Base-by-base conservation (phyloP, 1,284 basidiomycete genomes). In the Leccinum fallax region DNA sequence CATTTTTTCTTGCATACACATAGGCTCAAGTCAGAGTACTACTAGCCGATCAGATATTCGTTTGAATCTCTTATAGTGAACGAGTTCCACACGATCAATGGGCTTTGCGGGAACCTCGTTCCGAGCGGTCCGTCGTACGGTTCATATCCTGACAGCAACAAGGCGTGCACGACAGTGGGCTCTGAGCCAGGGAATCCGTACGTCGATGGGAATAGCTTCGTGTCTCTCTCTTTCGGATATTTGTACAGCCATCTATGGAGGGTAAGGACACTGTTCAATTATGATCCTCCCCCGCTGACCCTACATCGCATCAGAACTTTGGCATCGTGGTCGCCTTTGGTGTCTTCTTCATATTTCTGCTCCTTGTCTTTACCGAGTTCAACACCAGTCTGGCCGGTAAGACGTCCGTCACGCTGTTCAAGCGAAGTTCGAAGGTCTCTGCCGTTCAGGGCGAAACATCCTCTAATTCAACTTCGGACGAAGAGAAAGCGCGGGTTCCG, bases 191-290 rank as follows among this genome's bases (percentile, higher is more conserved):
- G 73, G 7, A 61, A 69, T 34, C 67, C 66, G 0, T 66, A 54
- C 1, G 67, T 69, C 26, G n/a, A 52, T 1, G 66, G 67, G 24
- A 54, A 71, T 16, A 7, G 15, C 19, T 79, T 78, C 54, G 74
- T 93, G 40, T 66, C 64, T 16, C 71, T 85, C 1, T 84, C 86
- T 0, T 96, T 83, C 72, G 79, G 77, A 0, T 96, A 93, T 74
- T 70, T 77, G 19, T 83, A 83, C 62, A 74, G 72, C 26, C 78
- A 94, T 69, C 72, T 89, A 8, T 94, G 92, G 92, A 81, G 81
- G 74, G 87, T 88, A 48, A 48, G 46, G 11, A 4, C 7, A 15
- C 21, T 15, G 10, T 48, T 15, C 11, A 8, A 21, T 48, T 8
- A 8, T 48, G 11, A 8, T 24, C 2, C 7, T 46, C 1, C 13